Evolutionary conservation across 495 filamentous ascomycete species (phyloP), one percentile per base, ranked within the genome.

Genomic region (Massariosphaeria phaeospora): DNA sequence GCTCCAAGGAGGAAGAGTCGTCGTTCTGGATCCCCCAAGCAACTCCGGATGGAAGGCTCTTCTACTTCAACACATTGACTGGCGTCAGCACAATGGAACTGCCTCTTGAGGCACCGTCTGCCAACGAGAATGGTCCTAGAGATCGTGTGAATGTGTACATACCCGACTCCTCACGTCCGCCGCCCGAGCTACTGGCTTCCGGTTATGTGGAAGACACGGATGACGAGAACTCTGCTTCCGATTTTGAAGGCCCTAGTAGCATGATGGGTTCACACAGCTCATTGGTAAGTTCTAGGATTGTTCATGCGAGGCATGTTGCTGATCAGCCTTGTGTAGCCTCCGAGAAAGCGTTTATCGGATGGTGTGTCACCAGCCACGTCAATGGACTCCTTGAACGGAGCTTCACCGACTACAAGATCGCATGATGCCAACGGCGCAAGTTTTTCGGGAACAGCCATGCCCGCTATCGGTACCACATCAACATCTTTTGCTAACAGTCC

Each of bases 21-120:
- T 89, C 90, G 44, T 97, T 93, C 67, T 98, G 93, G 93, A 96
- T 98, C 63, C 94, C 94, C 2, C 93, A 98, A 68, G 94, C 90
- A 12, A 98, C 94, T 3, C 84, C 88, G 0, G 89, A 96, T 67
- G 93, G 93, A 42, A 80, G 88, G 49, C 70, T 97, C n/a, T 97
- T 89, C 67, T 98, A 96, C 66, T 97, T 94, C 76, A 98, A 98
- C 64, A 96, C 90, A 5, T 80, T 95, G 67, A 98, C 93, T 0
- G 89, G 89, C 33, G 88, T 87, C 55, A 94, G 86, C 59, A 93
- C 86, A 40, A 90, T 86, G 81, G 93, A 97, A 60, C 74, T 98
- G 53, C 93, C 94, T 2, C 77, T 97, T 30, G 93, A 96, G 67
- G 90, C 89, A 21, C 91, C 93, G 1, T 85, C 84, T 1, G 84